A percentile compares a stretch with the other conserved stretches of the same genome.
phyloP scores from a whole-genome alignment of 1,284 basidiomycete species.

The Tranzscheliella williamsii region DNA sequence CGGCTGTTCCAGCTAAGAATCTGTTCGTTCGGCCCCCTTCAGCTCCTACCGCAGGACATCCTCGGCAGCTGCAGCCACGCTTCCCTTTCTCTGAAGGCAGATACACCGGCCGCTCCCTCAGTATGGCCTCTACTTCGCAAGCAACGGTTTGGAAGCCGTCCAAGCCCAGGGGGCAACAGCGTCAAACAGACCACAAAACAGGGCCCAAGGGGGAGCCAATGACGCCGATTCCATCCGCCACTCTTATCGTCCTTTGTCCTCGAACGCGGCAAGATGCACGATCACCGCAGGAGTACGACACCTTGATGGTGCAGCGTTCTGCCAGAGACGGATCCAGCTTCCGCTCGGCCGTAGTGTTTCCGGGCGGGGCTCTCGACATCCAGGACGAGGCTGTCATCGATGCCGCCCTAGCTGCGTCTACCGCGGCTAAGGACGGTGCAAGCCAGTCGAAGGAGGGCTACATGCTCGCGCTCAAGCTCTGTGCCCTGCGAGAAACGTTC shows the following conservation, averaged over 20 bases:
- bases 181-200: slow-evolving; percentile 42
- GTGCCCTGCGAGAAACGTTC: slow-evolving; percentile 52
- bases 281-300: slow-evolving; percentile 17
- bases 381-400: slow-evolving; percentile 38
- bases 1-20: too few relatives aligned
- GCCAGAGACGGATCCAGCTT: slow-evolving; percentile 48
- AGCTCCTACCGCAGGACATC: too few relatives aligned
- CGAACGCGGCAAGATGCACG: slow-evolving; percentile 2
- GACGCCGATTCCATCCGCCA: slow-evolving; percentile 51
- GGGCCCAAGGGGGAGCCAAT: slow-evolving; percentile 48
- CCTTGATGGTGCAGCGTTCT: slow-evolving; percentile 50
- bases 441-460: slow-evolving; percentile 16
- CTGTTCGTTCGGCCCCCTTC: too few relatives aligned
- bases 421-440: neutral
- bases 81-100: too few relatives aligned
- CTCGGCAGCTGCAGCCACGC: too few relatives aligned
- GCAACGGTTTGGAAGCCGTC: slow-evolving; percentile 28
- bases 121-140: slow-evolving; percentile 12
- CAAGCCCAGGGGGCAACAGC: slow-evolving; percentile 29
- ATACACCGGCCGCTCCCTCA: slow-evolving; percentile 3
- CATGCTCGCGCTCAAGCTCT: slow-evolving; percentile 43
- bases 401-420: slow-evolving; percentile 3
- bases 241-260: slow-evolving; percentile 52
- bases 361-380: slow-evolving; percentile 49
- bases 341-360: slow-evolving; percentile 54